Evolutionary conservation across 1,284 basidiomycete species (phyloP).

Genomic region (Cryptococcus sp.): DNA sequence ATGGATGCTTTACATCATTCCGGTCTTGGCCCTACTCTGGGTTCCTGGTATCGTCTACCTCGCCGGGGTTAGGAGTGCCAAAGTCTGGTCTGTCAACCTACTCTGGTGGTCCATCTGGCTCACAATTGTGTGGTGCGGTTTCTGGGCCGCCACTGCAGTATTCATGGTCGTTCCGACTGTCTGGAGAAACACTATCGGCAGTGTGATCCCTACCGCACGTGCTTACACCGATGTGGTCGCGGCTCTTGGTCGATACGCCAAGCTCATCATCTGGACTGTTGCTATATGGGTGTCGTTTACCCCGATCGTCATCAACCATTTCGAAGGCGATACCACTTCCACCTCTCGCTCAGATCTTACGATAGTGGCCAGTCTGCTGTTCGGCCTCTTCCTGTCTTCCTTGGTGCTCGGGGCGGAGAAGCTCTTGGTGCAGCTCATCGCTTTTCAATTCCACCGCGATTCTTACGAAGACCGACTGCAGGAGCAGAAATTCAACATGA

Average conservation of each 20-base stretch:
- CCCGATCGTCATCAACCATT: constrained; percentile 60
- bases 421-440: constrained; percentile 82
- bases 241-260: constrained; percentile 60
- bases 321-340: constrained; percentile 24
- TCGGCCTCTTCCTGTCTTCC: constrained; percentile 72
- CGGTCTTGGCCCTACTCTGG: constrained; percentile 70
- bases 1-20: constrained; percentile 77
- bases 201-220: constrained; percentile 67
- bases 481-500: constrained; percentile 79
- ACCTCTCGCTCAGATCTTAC: constrained; percentile 43
- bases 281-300: constrained; percentile 68
- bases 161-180: constrained; percentile 65
- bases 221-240: constrained; percentile 76
- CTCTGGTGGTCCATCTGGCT: constrained; percentile 91
- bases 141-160: constrained; percentile 75
- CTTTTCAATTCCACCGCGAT: constrained; percentile 74
- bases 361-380: constrained; percentile 65
- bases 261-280: constrained; percentile 72
- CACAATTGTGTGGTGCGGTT: constrained; percentile 75
- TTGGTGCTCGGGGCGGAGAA: constrained; percentile 79
- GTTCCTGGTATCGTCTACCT: constrained; percentile 69
- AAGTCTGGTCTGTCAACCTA: constrained; percentile 51
- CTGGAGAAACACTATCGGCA: constrained; percentile 66
- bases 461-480: constrained; percentile 84
- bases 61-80: constrained; percentile 62